Conservation (phyloP, 2,329 filamentous ascomycete species). For the Oidium heveae region DNA sequence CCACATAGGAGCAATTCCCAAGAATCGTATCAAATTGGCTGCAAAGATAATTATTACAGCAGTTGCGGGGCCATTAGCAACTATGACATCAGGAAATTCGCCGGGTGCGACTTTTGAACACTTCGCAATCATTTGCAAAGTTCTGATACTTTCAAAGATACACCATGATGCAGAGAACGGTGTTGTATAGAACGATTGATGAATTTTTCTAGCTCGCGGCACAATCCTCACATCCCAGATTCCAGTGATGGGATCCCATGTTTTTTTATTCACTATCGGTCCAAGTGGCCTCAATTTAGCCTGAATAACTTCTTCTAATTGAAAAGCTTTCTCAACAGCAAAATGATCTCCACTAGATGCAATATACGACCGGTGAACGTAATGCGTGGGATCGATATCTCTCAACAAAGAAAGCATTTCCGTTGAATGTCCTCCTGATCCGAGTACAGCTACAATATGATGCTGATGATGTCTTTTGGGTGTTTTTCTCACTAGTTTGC, state of each 20-base stretch:
- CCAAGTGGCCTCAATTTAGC: conserved; percentile 4
- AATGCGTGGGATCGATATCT: conserved; percentile 24
- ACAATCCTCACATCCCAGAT: conserved; percentile 29
- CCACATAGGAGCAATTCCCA: conserved; percentile 25
- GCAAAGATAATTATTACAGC: conserved; percentile 50
- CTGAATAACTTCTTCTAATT: conserved; percentile 29
- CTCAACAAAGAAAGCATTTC: conserved; percentile 78
- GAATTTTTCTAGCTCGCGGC: conserved; percentile 53
- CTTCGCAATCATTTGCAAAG: conserved; percentile 19
- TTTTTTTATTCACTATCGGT: conserved; percentile 4
- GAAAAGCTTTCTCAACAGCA: conserved; percentile 34
- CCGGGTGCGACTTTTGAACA: conserved; percentile 12
- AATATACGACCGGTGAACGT: conserved; percentile 48
- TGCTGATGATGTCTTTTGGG: too few species aligned
- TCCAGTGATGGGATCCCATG: conserved; percentile 6
- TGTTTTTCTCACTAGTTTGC: too few species aligned
- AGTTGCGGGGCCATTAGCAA: conserved; percentile 76
- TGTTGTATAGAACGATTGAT: conserved; percentile 54
- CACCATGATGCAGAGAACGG: conserved; percentile 43
- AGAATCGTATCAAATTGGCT: conserved; percentile 22
- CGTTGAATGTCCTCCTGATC: conserved; percentile 80
- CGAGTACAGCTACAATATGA: conserved; percentile 59
- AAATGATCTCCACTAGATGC: conserved; percentile 53
- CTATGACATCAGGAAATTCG: conserved; percentile 44
- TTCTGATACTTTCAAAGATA: conserved; percentile 32